Evolutionary conservation across 306 rosid genomes (phyloP).

Genomic region (Pachyrhizus erosus): DNA sequence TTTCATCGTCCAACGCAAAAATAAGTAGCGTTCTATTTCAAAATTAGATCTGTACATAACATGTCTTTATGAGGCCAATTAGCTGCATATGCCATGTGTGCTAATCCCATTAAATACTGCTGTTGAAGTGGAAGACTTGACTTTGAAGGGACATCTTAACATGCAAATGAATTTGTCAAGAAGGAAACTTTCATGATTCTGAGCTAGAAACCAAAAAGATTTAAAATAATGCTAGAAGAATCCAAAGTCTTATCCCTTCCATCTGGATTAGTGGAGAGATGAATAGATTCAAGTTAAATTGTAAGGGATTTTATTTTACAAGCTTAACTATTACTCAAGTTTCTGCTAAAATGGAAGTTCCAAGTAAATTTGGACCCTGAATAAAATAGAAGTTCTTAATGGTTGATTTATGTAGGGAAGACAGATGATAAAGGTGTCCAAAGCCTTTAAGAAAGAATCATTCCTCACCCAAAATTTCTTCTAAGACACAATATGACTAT

Average conservation of each 20-base stretch:
- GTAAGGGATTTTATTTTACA: background rate
- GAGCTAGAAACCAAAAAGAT: background rate
- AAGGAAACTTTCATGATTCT: conserved; percentile 1
- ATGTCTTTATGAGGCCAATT: background rate
- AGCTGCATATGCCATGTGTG: background rate
- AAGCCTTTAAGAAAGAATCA: conserved; percentile 7
- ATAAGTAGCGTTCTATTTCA: background rate
- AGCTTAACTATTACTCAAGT: background rate
- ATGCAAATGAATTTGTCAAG: background rate
- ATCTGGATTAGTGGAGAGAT: background rate
- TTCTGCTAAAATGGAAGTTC: conserved; percentile 9
- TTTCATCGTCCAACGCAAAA: background rate
- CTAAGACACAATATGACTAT: background rate
- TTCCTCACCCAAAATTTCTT: conserved; percentile 4
- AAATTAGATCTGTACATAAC: background rate
- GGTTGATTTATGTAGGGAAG: background rate
- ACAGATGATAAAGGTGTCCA: background rate
- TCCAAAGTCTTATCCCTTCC: background rate
- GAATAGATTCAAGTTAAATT: background rate
- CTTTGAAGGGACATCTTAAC: background rate
- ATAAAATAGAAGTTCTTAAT: background rate
- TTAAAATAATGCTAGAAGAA: background rate
- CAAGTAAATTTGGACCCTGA: background rate
- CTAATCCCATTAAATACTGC: background rate
- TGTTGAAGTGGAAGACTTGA: background rate